A percentile compares a stretch with the other conserved stretches of the same genome.
Conservation (phyloP, 129 eudicot species). For the Ambrosia artemisiifolia region DNA sequence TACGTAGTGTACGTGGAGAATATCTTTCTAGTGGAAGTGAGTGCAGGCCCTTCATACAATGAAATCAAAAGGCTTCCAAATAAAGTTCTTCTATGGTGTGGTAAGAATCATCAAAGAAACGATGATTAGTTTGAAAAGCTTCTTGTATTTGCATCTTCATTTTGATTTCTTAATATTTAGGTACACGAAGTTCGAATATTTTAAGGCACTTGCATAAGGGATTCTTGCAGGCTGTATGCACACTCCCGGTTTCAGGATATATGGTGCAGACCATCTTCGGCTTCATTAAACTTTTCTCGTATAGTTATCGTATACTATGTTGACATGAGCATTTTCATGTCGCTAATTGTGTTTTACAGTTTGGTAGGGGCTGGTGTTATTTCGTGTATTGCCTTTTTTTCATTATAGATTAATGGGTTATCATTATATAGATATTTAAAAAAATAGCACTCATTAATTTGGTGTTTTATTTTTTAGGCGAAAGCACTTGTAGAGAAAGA, state of each 20-base stretch:
- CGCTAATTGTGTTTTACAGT: conserved; percentile 32
- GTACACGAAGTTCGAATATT: conserved; percentile 80
- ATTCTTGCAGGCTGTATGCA: conserved; percentile 67
- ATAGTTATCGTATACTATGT: too few species aligned
- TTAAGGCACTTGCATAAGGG: conserved; percentile 83
- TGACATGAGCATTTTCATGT: not conserved
- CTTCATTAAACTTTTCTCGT: not conserved
- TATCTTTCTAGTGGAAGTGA: conserved; percentile 58
- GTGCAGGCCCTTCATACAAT: conserved; percentile 70
- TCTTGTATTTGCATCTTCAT: not conserved
- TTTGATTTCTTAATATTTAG: conserved; percentile 24
- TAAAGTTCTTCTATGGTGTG: conserved; percentile 89
- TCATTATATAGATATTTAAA: too few species aligned
- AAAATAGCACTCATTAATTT: too few species aligned
- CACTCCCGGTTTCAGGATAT: conserved; percentile 79
- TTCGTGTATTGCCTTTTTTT: too few species aligned
- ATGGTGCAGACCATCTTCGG: conserved; percentile 45
- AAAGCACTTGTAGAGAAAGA: too few species aligned
- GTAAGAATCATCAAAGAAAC: conserved; percentile 31
- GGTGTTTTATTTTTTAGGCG: too few species aligned
- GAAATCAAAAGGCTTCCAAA: conserved; percentile 71
- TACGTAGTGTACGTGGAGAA: conserved; percentile 64
- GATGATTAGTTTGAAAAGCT: not conserved
- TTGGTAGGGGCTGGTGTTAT: conserved; percentile 88
- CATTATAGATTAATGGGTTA: too few species aligned